Base-by-base conservation (phyloP, 169 alveolate species). In the Plasmodium coatneyi region DNA sequence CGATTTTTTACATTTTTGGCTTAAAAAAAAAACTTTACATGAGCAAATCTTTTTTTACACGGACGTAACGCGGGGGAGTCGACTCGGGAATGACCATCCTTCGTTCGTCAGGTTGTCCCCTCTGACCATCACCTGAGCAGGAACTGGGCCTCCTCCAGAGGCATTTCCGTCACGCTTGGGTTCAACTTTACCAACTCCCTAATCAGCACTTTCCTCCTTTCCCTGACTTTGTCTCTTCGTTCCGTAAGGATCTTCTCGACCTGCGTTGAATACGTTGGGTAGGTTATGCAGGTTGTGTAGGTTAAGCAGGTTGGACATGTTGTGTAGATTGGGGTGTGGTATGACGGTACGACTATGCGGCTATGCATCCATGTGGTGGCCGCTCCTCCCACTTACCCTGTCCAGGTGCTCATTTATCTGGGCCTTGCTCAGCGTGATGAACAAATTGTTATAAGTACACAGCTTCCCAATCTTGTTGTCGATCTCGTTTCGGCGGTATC, bases 131-230 rank as follows among this genome's bases (percentile, higher is more conserved):
- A 41, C 54, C 76, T 70, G 16, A 87, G 71, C 71, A 87, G 46
- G 28, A 87, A 87, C 34, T 87, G 78, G 66, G 93, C 93, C 9
- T 87, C 93, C 36, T 87, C 93, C 12, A 87, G 70, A 6, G 93
- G 93, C 22, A 87, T 78, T 56, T 87, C 93, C 22, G 93, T 87
- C 2, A 87, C 93, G 34, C 89, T 87, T 16, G 93, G 93, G 71
- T 87, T 87, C 32, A 87, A 28, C 54, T 87, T 78, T 32, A 87
- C 49, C 25, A 87, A 71, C 34, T 87, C 89, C 16, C 71, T 87
- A 41, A 87, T 87, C 2, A 87, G 89, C n/a, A 41, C 5, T 78
- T 87, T 87, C 71, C 93, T 49, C 60, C 49, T 56, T n/a, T 87
- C 89, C 74, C 87, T 78, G 41, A 34, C 6, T 34, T 87, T 87